Evolutionary conservation across 306 rosid species (phyloP), one percentile per base, ranked within the genome.

Genomic region (Herpetospermum pedunculosum): DNA sequence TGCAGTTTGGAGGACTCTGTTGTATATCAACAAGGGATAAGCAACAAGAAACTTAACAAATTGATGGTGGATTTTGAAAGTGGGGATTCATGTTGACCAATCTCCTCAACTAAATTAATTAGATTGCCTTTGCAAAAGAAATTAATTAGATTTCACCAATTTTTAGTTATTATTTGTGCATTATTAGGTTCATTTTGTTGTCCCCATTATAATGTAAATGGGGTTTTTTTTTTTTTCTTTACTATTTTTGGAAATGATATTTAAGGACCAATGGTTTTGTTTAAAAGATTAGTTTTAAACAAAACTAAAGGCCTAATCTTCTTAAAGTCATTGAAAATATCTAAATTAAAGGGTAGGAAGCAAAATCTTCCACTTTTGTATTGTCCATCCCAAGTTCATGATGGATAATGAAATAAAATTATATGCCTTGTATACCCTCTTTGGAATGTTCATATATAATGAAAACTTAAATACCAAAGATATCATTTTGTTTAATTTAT

Each of bases 41-140:
- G 77, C 60, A 80, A 80, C 77, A 76, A 70, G 74, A 80, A 76
- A 50, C 80, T 80, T 13, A 70, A 59, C 69, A 76, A 70, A 30
- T 63, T 76, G 59, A 80, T 59, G 80, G 83, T 60, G 32, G 63
- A 52, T 35, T 71, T 62, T 60, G 70, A 76, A 15, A 44, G 73
- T 68, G 54, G 53, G 6, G 73, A 43, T 25, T 43, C 55, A 40
- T 67, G 72, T 67, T 67, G 72, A 67, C 72, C 4, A n/a, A n/a
- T n/a, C n/a, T n/a, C n/a, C n/a, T n/a, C n/a, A n/a, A n/a, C n/a
- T n/a, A n/a, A n/a, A n/a, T n/a, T n/a, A n/a, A n/a, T n/a, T n/a
- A n/a, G n/a, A n/a, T n/a, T n/a, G n/a, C n/a, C n/a, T n/a, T n/a
- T n/a, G n/a, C n/a, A n/a, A n/a, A n/a, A n/a, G n/a, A n/a, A n/a